Evolutionary conservation across 2,329 filamentous ascomycete species (phyloP).

Genomic region (Nothophoma quercina): DNA sequence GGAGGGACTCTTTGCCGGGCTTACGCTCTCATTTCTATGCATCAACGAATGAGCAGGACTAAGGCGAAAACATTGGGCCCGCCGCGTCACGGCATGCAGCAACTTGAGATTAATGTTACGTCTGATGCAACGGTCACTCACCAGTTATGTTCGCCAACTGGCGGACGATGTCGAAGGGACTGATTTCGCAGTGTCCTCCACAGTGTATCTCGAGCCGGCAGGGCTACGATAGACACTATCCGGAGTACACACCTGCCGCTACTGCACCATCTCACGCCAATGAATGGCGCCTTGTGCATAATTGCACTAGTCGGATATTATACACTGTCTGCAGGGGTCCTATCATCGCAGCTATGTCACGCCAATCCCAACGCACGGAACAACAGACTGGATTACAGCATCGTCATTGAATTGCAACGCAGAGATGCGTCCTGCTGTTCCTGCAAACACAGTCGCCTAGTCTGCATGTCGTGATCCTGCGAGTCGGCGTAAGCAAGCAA

Average conservation of each 20-base stretch:
- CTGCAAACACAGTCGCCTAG: slow-evolving; percentile 23
- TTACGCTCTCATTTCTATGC: slow-evolving; percentile 38
- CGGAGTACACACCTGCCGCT: slow-evolving; percentile 33
- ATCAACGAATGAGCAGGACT: slow-evolving; percentile 32
- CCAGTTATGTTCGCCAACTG: neutral
- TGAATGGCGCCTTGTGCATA: slow-evolving; percentile 3
- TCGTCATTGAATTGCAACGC: slow-evolving; percentile 1
- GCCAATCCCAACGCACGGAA: neutral
- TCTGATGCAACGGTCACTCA: neutral
- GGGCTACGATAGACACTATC: slow-evolving; percentile 24
- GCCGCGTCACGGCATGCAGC: slow-evolving; percentile 18
- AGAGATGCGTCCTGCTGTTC: slow-evolving; percentile 6
- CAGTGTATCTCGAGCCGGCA: slow-evolving; percentile 8
- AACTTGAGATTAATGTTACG: slow-evolving; percentile 8
- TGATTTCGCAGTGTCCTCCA: neutral
- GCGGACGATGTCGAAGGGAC: neutral
- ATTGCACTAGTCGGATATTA: slow-evolving; percentile 11
- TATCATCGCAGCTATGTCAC: neutral
- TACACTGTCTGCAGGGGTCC: slow-evolving; percentile 3
- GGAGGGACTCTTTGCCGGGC: slow-evolving; percentile 45
- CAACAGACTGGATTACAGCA: neutral
- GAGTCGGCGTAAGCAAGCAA: slow-evolving; percentile 34
- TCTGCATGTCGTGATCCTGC: slow-evolving; percentile 32
- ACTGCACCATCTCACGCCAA: neutral
- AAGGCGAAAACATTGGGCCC: slow-evolving; percentile 4